phyloP scores from a whole-genome alignment of 2,329 filamentous ascomycete genomes.

The Neoascochyta sp. region DNA sequence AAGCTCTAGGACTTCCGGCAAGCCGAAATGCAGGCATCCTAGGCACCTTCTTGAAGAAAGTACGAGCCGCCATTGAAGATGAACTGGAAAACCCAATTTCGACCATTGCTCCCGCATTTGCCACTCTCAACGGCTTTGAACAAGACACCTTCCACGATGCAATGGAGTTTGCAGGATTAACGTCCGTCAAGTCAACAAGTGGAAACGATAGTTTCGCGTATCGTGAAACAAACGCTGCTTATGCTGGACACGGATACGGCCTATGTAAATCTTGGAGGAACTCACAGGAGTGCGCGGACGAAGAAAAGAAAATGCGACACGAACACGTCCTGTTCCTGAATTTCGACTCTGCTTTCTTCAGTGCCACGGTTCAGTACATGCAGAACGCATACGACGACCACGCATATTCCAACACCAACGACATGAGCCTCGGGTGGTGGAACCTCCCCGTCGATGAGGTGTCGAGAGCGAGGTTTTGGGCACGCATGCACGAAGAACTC shows the following conservation, averaged over 20 bases:
- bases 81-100: slow-evolving; percentile 10
- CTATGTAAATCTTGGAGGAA: slow-evolving; percentile 12
- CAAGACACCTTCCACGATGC: slow-evolving; percentile 16
- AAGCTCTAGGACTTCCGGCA: slow-evolving; percentile 10
- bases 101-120: slow-evolving; percentile 17
- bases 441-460: slow-evolving; percentile 20
- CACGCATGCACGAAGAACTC: slow-evolving; percentile 19
- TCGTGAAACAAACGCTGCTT: slow-evolving; percentile 19
- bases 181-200: slow-evolving; percentile 1
- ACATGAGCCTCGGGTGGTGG: slow-evolving; percentile 24
- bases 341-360: slow-evolving; percentile 27
- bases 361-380: slow-evolving; percentile 15
- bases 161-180: slow-evolving; percentile 13
- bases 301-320: slow-evolving; percentile 6
- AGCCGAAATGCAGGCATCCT: slow-evolving; percentile 15
- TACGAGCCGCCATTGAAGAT: slow-evolving; percentile 14
- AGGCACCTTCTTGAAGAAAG: slow-evolving; percentile 12
- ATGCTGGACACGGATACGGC: slow-evolving; percentile 13
- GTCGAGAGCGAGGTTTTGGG: slow-evolving; percentile 22
- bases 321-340: slow-evolving; percentile 22
- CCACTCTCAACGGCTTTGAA: slow-evolving; percentile 8
- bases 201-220: slow-evolving; percentile 5
- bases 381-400: slow-evolving; percentile 6
- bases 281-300: slow-evolving; percentile 3
- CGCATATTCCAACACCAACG: slow-evolving; percentile 7